Conservation (phyloP, 495 filamentous ascomycete species). For the Penicillium angulare region DNA sequence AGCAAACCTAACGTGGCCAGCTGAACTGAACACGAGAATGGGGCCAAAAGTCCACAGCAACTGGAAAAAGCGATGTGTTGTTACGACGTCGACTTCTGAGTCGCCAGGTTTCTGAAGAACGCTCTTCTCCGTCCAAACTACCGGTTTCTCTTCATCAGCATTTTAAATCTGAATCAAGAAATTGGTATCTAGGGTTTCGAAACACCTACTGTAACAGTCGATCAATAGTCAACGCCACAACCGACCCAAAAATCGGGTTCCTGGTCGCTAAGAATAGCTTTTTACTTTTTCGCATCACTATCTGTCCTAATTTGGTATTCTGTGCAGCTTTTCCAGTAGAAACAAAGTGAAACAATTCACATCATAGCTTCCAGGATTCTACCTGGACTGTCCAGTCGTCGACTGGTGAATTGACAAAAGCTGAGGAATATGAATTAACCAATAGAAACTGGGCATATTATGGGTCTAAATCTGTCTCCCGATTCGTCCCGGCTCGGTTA, state of each 20-base stretch:
- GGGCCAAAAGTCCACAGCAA: not conserved
- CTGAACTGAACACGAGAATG: not conserved
- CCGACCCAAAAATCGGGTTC: not conserved
- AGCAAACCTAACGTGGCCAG: not conserved
- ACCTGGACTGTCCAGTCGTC: not conserved
- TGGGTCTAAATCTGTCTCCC: slow-evolving; percentile 15
- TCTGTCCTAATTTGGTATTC: not conserved
- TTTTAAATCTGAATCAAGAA: too few species aligned
- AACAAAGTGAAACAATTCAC: not conserved
- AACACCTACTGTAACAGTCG: slow-evolving; percentile 14
- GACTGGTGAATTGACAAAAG: not conserved
- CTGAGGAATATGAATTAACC: not conserved
- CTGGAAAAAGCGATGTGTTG: not conserved
- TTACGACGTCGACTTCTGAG: not conserved
- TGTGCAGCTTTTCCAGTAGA: not conserved
- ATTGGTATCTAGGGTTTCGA: too few species aligned
- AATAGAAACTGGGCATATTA: slow-evolving; percentile 5
- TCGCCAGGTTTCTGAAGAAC: not conserved
- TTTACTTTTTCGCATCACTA: too few species aligned
- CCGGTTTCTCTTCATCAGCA: not conserved
- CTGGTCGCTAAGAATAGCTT: not conserved
- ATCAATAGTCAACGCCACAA: not conserved
- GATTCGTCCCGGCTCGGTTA: slow-evolving; percentile 20
- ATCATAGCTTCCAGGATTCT: not conserved
- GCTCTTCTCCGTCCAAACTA: not conserved